Conservation (phyloP, 495 filamentous ascomycete species). For the Geopyxis carbonaria region DNA sequence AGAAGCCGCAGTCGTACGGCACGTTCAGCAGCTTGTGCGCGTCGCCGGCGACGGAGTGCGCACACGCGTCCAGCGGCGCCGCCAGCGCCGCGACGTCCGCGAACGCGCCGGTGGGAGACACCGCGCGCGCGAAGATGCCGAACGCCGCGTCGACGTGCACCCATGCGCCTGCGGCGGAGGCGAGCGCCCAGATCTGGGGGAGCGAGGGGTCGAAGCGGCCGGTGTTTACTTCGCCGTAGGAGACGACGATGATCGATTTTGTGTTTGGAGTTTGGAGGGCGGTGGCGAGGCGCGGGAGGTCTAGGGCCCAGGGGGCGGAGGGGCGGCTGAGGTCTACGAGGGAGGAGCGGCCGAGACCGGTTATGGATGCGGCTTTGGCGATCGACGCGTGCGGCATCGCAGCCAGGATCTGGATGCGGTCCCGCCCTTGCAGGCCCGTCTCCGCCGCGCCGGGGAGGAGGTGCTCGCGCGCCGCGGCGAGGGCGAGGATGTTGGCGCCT, state of each 20-base stretch:
- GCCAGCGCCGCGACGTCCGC: constrained; percentile 29
- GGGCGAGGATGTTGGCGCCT: constrained; percentile 63
- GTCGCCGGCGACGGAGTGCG: constrained; percentile 73
- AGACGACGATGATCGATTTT: constrained; percentile 56
- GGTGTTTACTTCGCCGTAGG: constrained; percentile 81
- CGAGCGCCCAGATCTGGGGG: constrained; percentile 44
- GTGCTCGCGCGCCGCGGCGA: constrained; percentile 60
- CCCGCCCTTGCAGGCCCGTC: constrained; percentile 44
- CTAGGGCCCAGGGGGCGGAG: constrained; percentile 45
- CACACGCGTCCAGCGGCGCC: constrained; percentile 56
- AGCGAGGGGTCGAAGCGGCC: constrained; percentile 69
- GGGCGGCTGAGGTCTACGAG: constrained; percentile 41
- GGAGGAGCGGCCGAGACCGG: constrained; percentile 58
- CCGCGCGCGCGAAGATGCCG: constrained; percentile 58
- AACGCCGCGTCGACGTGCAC: constrained; percentile 85
- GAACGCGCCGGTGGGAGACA: constrained; percentile 30
- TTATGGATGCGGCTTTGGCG: constrained; percentile 60
- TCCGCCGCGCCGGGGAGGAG: constrained; percentile 44
- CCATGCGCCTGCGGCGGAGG: constrained; percentile 49
- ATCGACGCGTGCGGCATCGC: constrained; percentile 71
- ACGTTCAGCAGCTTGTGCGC: constrained; percentile 90
- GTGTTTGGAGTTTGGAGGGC: constrained; percentile 32
- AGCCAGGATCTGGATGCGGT: constrained; percentile 56
- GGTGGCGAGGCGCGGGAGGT: constrained; percentile 42
- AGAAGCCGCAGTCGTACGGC: constrained; percentile 88